phyloP scores from a whole-genome alignment of 2,329 filamentous ascomycete genomes.

The Colletotrichum ledebouriae region DNA sequence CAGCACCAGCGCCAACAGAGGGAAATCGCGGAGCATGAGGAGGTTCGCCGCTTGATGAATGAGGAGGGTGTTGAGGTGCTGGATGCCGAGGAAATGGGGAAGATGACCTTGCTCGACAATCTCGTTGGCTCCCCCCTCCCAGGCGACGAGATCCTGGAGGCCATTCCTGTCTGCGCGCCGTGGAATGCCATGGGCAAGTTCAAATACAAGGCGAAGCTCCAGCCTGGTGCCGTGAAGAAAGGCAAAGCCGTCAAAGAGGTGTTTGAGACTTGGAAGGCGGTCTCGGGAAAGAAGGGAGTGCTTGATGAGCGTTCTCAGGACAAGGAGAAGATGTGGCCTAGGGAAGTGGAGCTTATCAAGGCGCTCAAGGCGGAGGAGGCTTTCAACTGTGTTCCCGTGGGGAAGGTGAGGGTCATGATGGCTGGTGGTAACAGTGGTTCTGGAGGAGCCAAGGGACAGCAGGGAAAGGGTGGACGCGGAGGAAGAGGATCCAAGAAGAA shows the following conservation, averaged over 20 bases:
- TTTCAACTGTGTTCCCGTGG: conserved; percentile 83
- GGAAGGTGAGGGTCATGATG: conserved; percentile 85
- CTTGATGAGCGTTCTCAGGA: conserved; percentile 73
- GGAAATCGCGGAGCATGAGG: conserved; percentile 82
- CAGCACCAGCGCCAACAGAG: conserved; percentile 85
- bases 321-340: conserved; percentile 83
- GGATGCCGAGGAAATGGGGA: conserved; percentile 71
- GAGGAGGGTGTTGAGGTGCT: conserved; percentile 70
- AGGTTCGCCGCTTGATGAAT: conserved; percentile 71
- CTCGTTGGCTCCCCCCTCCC: conserved; percentile 83
- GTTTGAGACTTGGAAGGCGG: conserved; percentile 82
- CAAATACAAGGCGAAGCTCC: conserved; percentile 96
- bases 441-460: conserved; percentile 54
- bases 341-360: conserved; percentile 88
- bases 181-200: conserved; percentile 75
- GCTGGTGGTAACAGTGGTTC: conserved; percentile 65
- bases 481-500: conserved; percentile 61
- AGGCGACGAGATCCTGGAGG: conserved; percentile 85
- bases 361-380: conserved; percentile 85
- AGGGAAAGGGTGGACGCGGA: conserved; percentile 51
- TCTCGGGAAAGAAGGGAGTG: conserved; percentile 68
- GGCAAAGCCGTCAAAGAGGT: conserved; percentile 95
- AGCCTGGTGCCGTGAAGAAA: conserved; percentile 91
- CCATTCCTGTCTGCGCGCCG: conserved; percentile 73
- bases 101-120: conserved; percentile 71